Percentiles rank a stretch among this genome's conserved stretches.
Evolutionary conservation across 2,329 filamentous ascomycete species (phyloP).

Genomic region (Uncinocarpus reesii): DNA sequence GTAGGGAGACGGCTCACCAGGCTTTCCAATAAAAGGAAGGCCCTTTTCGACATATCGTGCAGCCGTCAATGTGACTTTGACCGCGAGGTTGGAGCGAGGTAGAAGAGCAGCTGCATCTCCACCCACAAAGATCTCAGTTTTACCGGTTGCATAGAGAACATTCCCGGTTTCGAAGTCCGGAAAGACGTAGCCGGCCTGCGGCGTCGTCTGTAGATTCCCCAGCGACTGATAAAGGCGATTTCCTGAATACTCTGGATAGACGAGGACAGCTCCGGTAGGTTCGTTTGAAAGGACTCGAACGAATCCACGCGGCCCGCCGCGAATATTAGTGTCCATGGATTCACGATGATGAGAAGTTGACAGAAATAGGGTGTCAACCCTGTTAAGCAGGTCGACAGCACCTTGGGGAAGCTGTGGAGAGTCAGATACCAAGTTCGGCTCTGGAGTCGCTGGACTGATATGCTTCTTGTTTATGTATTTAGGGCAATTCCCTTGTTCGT

Average conservation of each 20-base stretch:
- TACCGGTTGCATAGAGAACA: slow-evolving; percentile 64
- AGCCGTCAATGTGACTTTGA: slow-evolving; percentile 54
- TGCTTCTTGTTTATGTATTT: slow-evolving; percentile 74
- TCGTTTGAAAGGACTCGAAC: slow-evolving; percentile 55
- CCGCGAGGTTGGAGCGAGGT: slow-evolving; percentile 59
- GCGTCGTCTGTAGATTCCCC: slow-evolving; percentile 61
- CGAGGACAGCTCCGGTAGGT: slow-evolving; percentile 40
- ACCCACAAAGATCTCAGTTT: slow-evolving; percentile 55
- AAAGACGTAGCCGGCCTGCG: slow-evolving; percentile 58
- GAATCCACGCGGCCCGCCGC: slow-evolving; percentile 66
- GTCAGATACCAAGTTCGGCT: slow-evolving; percentile 43
- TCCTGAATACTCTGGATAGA: slow-evolving; percentile 77
- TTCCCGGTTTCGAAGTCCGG: slow-evolving; percentile 64
- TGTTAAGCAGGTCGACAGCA: slow-evolving; percentile 50
- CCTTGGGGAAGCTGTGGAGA: slow-evolving; percentile 41
- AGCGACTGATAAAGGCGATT: slow-evolving; percentile 76
- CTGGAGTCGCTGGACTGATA: slow-evolving; percentile 47
- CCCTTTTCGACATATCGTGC: slow-evolving; percentile 54
- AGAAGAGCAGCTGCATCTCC: slow-evolving; percentile 52
- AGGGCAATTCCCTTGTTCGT: slow-evolving; percentile 58
- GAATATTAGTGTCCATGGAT: slow-evolving; percentile 75
- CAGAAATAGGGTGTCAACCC: slow-evolving; percentile 68
- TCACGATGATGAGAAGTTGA: slow-evolving; percentile 51
- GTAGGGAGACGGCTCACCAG: slow-evolving; percentile 59
- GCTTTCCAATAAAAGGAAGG: slow-evolving; percentile 56